Percentiles rank a stretch among this genome's conserved stretches.
Conservation (phyloP, 805 yeast species). For the Candida krabiensis region DNA sequence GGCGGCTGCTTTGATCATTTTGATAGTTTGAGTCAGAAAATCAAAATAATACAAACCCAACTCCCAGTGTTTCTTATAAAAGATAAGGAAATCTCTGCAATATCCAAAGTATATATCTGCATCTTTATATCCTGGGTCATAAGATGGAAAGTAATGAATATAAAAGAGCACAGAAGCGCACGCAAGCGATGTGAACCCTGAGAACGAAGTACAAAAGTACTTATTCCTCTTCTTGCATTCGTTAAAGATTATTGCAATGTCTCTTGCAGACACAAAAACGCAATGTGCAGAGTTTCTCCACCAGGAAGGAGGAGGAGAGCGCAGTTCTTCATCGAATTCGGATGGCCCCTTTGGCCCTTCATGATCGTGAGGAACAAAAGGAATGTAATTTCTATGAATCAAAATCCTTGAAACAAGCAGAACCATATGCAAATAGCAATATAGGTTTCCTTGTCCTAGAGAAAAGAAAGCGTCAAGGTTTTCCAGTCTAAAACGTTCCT, state of each 20-base stretch:
- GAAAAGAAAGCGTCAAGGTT: slow-evolving; percentile 13
- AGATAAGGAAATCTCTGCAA: slow-evolving; percentile 9
- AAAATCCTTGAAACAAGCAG: slow-evolving; percentile 7
- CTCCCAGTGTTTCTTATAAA: slow-evolving; percentile 17
- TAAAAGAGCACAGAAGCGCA: slow-evolving; percentile 18
- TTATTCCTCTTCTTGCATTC: slow-evolving; percentile 6
- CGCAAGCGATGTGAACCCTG: slow-evolving; percentile 14
- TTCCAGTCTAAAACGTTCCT: slow-evolving; percentile 7
- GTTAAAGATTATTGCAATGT: slow-evolving; percentile 7
- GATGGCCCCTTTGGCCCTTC: slow-evolving; percentile 18
- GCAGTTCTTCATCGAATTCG: slow-evolving; percentile 6
- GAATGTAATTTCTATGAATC: slow-evolving; percentile 15
- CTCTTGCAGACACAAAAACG: slow-evolving; percentile 11
- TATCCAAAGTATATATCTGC: slow-evolving; percentile 10
- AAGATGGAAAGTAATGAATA: slow-evolving; percentile 14
- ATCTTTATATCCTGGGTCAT: slow-evolving; percentile 12
- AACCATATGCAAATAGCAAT: slow-evolving; percentile 14
- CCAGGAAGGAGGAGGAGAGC: slow-evolving; percentile 15
- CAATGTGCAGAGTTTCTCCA: slow-evolving; percentile 14
- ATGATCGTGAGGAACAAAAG: slow-evolving; percentile 16
- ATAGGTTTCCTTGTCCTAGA: slow-evolving; percentile 14
- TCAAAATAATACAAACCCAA: slow-evolving; percentile 15
- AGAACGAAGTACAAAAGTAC: slow-evolving; percentile 12
- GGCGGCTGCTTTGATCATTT: slow-evolving; percentile 16
- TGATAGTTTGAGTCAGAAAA: slow-evolving; percentile 11